A percentile compares a stretch with the other conserved stretches of the same genome.
Evolutionary conservation across 2,329 filamentous ascomycete genomes (phyloP).

Genomic region (Clonostachys rosea): DNA sequence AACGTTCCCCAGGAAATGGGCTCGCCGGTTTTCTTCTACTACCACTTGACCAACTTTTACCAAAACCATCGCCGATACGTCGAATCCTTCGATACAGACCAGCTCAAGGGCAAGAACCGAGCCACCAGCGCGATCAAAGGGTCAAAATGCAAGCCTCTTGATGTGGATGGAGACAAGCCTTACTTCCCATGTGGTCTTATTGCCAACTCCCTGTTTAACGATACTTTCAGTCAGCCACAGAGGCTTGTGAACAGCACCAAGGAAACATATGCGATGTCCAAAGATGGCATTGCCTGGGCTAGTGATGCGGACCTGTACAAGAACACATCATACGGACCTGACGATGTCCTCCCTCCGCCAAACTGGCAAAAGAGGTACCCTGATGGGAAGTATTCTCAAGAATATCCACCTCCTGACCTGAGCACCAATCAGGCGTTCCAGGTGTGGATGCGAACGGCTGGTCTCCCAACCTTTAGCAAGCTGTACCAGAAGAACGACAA

Average conservation of each 20-base stretch:
- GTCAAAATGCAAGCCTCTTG: slow-evolving; percentile 74
- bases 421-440: slow-evolving; percentile 80
- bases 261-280: slow-evolving; percentile 68
- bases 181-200: slow-evolving; percentile 96
- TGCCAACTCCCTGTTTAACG: slow-evolving; percentile 96
- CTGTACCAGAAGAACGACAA: slow-evolving; percentile 79
- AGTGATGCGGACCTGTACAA: slow-evolving; percentile 81
- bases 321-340: slow-evolving; percentile 57
- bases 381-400: slow-evolving; percentile 56
- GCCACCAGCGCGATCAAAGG: slow-evolving; percentile 54
- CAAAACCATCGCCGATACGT: slow-evolving; percentile 98
- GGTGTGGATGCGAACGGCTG: slow-evolving; percentile 98
- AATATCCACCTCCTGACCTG: slow-evolving; percentile 66
- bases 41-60: slow-evolving; percentile 95
- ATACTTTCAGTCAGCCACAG: slow-evolving; percentile 69
- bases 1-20: slow-evolving; percentile 73
- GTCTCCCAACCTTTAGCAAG: slow-evolving; percentile 92
- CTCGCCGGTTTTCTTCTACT: slow-evolving; percentile 87
- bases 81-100: slow-evolving; percentile 77
- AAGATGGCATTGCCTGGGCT: slow-evolving; percentile 75
- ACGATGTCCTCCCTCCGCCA: slow-evolving; percentile 72
- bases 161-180: slow-evolving; percentile 50
- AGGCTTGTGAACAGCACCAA: slow-evolving; percentile 43
- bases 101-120: slow-evolving; percentile 69
- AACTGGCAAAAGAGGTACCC: slow-evolving; percentile 77